These are phyloP conservation scores for Trichoderma endophyticum DNA, from an alignment of 2,329 filamentous ascomycete genomes.

Conservation along the genomic window DNA sequence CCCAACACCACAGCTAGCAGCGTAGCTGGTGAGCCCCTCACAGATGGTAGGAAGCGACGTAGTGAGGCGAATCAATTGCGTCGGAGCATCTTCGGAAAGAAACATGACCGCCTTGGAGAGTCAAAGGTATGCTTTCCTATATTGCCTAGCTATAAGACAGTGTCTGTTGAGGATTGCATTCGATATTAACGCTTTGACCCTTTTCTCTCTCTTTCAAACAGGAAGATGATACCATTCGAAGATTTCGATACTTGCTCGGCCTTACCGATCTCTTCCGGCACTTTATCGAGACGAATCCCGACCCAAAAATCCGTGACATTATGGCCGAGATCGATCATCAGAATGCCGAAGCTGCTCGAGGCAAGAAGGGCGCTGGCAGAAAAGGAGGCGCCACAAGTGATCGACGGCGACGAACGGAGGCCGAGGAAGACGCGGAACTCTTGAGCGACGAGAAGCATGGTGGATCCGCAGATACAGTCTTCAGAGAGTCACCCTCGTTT, in stretches of 20 bases:
- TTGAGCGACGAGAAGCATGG: conserved; percentile 85
- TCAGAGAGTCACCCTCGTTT: conserved; percentile 89
- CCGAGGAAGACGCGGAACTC: conserved; percentile 92
- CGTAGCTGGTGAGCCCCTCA: conserved; percentile 68
- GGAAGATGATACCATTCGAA: conserved; percentile 92
- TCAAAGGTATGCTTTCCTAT: conserved; percentile 65
- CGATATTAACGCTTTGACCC: not conserved
- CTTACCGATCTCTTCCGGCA: conserved; percentile 96
- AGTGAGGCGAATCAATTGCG: conserved; percentile 86
- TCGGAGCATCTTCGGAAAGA: conserved; percentile 89
- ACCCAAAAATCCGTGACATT: conserved; percentile 90
- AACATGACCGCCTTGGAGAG: conserved; percentile 86
- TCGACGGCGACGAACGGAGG: conserved; percentile 83
- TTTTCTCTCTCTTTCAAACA: conserved; percentile 32
- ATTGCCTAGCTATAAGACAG: not conserved
- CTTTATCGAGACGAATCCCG: conserved; percentile 96
- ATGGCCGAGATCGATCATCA: conserved; percentile 93
- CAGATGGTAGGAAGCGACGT: conserved; percentile 80
- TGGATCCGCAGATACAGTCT: conserved; percentile 81
- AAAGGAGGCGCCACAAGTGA: conserved; percentile 81
- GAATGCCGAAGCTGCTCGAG: conserved; percentile 69
- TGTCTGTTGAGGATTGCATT: not conserved
- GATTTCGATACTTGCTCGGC: conserved; percentile 92
- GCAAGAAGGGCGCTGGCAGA: conserved; percentile 71
- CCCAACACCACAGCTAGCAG: conserved; percentile 76